These are phyloP conservation scores for Taphrina confusa DNA, from an alignment of 1,139 yeast species.

Conservation along the genomic window DNA sequence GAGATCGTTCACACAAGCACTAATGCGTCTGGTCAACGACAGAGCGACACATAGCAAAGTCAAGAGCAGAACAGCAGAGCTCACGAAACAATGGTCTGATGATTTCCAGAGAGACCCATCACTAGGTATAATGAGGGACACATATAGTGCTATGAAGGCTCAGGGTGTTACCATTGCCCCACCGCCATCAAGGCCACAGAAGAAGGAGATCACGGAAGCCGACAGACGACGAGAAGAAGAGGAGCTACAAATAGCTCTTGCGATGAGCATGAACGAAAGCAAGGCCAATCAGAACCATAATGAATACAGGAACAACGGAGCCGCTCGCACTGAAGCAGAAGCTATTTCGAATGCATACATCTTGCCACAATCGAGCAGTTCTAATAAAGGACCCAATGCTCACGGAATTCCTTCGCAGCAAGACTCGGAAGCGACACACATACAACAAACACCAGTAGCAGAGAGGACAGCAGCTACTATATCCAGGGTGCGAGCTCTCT, in stretches of 20 bases:
- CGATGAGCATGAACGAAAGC: slow-evolving; percentile 68
- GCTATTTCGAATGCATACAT: slow-evolving; percentile 29
- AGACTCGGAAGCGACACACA: slow-evolving; percentile 40
- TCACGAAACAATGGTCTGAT: slow-evolving; percentile 62
- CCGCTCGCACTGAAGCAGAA: slow-evolving; percentile 28
- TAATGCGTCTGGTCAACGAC: slow-evolving; percentile 61
- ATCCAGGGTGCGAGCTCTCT: slow-evolving; percentile 76
- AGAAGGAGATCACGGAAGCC: slow-evolving; percentile 53
- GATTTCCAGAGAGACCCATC: slow-evolving; percentile 71
- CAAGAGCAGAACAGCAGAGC: slow-evolving; percentile 65
- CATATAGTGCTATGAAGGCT: slow-evolving; percentile 48
- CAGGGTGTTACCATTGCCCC: slow-evolving; percentile 44
- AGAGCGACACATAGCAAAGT: slow-evolving; percentile 65
- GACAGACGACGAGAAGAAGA: slow-evolving; percentile 69
- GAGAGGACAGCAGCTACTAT: slow-evolving; percentile 51
- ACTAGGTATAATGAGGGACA: slow-evolving; percentile 66
- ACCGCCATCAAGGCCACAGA: slow-evolving; percentile 64
- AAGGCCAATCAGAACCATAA: not conserved
- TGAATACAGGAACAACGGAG: slow-evolving; percentile 8
- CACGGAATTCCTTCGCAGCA: slow-evolving; percentile 36
- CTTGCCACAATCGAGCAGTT: slow-evolving; percentile 23
- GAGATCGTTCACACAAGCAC: slow-evolving; percentile 60
- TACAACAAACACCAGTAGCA: slow-evolving; percentile 38
- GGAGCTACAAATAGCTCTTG: slow-evolving; percentile 75
- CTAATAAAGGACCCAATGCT: slow-evolving; percentile 31